Evolutionary conservation across 169 alveolate species (phyloP).

Genomic region (Plasmodium coatneyi): DNA sequence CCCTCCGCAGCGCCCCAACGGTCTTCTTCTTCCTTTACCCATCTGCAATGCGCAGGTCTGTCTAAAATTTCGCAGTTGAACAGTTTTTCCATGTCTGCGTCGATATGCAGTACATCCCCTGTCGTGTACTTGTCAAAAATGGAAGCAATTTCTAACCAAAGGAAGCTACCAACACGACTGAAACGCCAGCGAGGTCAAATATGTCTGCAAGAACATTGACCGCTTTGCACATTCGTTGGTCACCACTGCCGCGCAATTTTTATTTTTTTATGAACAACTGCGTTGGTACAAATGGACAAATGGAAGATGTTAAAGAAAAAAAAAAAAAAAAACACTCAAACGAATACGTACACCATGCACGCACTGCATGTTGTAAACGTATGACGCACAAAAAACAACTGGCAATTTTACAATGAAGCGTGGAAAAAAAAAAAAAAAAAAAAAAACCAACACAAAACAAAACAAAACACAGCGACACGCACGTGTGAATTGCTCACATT

Average conservation of each 20-base stretch:
- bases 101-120: not conserved
- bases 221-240: not conserved
- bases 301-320: not conserved
- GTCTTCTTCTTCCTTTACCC: not conserved
- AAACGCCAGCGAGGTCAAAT: not conserved
- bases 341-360: not conserved
- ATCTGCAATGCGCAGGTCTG: not conserved
- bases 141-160: not conserved
- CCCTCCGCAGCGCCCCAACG: not conserved
- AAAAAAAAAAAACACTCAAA: not conserved
- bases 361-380: not conserved
- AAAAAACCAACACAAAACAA: too few species aligned
- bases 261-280: not conserved
- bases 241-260: not conserved
- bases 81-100: slow-evolving; percentile 18
- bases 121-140: not conserved
- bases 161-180: not conserved
- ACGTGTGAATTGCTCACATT: not conserved
- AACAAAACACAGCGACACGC: not conserved
- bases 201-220: not conserved
- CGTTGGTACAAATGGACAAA: not conserved
- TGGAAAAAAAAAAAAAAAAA: not conserved
- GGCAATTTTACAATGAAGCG: not conserved
- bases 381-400: not conserved
- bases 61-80: slow-evolving; percentile 35